Evolutionary conservation across 768 basidiomycete species (phyloP).

Genomic region (Fistulinella prunicolor): DNA sequence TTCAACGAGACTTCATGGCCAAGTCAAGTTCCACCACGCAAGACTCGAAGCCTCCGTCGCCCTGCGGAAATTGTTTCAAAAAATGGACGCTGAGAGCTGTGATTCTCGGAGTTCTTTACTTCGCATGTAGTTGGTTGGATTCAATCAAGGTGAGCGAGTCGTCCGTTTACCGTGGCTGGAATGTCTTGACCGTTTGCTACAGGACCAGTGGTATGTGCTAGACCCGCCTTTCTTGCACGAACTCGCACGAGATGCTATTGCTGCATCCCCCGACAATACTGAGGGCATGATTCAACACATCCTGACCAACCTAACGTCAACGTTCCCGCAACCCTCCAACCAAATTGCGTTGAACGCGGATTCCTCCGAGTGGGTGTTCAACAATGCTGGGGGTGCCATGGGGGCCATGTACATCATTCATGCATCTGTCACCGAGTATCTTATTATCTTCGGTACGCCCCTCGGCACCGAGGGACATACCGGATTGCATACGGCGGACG

Average conservation of each 20-base stretch:
- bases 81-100: slow-evolving; percentile 35
- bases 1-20: slow-evolving; percentile 16
- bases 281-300: slow-evolving; percentile 79
- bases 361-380: slow-evolving; percentile 88
- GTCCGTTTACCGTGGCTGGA: neutral
- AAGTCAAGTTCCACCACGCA: slow-evolving; percentile 6
- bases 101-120: slow-evolving; percentile 28
- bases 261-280: slow-evolving; percentile 59
- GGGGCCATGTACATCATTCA: slow-evolving; percentile 98
- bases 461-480: slow-evolving; percentile 96
- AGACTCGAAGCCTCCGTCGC: neutral
- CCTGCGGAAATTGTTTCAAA: slow-evolving; percentile 11
- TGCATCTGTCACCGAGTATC: slow-evolving; percentile 94
- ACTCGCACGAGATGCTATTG: slow-evolving; percentile 73
- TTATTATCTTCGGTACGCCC: slow-evolving; percentile 94
- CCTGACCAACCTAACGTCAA: slow-evolving; percentile 70
- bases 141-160: slow-evolving; percentile 53
- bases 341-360: slow-evolving; percentile 51
- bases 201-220: slow-evolving; percentile 89
- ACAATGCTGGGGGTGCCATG: slow-evolving; percentile 98
- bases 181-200: neutral
- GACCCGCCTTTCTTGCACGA: slow-evolving; percentile 69
- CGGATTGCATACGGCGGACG: slow-evolving; percentile 93
- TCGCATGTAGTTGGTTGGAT: slow-evolving; percentile 52
- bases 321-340: slow-evolving; percentile 59